These are phyloP conservation scores for Cyberlindnera maritima DNA, from an alignment of 805 yeast species.

Conservation along the genomic window DNA sequence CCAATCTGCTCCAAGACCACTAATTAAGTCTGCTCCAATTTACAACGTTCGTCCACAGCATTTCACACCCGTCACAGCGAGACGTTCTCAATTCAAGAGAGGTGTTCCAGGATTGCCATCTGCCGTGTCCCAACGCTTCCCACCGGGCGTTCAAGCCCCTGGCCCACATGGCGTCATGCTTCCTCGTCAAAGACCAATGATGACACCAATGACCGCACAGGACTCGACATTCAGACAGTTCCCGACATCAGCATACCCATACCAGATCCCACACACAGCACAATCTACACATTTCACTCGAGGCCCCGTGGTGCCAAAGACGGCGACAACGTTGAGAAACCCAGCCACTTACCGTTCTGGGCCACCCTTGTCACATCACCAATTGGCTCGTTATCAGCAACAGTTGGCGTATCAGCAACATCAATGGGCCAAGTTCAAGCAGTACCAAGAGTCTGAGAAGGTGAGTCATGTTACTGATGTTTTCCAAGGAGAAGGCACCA, in stretches of 20 bases:
- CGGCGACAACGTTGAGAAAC: slow-evolving; percentile 22
- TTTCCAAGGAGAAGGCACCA: slow-evolving; percentile 43
- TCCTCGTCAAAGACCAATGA: slow-evolving; percentile 17
- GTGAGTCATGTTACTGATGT: slow-evolving; percentile 44
- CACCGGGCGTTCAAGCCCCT: slow-evolving; percentile 4
- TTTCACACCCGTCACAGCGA: slow-evolving; percentile 18
- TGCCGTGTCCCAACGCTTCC: not conserved
- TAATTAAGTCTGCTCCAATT: slow-evolving; percentile 34
- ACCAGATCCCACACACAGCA: slow-evolving; percentile 6
- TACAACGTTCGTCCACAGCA: slow-evolving; percentile 16
- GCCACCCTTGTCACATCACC: slow-evolving; percentile 25
- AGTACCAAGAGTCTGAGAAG: slow-evolving; percentile 23
- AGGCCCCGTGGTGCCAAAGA: slow-evolving; percentile 16
- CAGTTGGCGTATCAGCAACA: slow-evolving; percentile 27
- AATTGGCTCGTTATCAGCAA: slow-evolving; percentile 25
- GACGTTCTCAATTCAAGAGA: slow-evolving; percentile 14
- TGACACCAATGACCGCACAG: slow-evolving; percentile 17
- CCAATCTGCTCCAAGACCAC: slow-evolving; percentile 21
- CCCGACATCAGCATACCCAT: slow-evolving; percentile 16
- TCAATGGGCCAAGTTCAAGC: slow-evolving; percentile 28
- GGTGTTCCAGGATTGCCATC: not conserved
- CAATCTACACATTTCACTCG: not conserved
- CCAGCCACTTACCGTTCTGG: slow-evolving; percentile 16
- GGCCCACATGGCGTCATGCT: slow-evolving; percentile 3
- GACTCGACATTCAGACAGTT: slow-evolving; percentile 10